Base-by-base conservation (phyloP, 345 rosid genomes). In the Salix koriyanagi region DNA sequence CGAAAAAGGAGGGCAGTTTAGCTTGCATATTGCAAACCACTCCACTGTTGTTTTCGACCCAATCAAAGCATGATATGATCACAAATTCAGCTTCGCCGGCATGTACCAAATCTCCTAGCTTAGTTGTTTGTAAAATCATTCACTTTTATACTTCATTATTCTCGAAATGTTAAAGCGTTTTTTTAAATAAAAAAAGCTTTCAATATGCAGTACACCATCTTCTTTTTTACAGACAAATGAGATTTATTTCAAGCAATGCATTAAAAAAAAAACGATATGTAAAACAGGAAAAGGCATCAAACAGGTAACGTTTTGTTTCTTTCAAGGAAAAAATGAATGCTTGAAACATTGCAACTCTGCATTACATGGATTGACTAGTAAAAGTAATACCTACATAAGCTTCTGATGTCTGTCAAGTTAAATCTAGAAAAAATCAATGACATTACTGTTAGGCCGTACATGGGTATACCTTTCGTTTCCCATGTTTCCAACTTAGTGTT, bases 1-100 rank as follows among this genome's bases (percentile, higher is more conserved):
- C 28, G 91, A 86, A 65, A 91, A 88, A 60, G 94, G 91, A 67
- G 94, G 94, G 21, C 94, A 89, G 73, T 89, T 91, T 84, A 89
- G 91, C 75, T 72, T 89, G 82, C 91, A 89, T 67, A 88, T 89
- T 9, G 89, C 89, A 26, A 81, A 82, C 48, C 91, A 89, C 76
- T 91, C 94, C 8, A 84, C 88, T 0, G 88, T 91, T 41, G 91
- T 81, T 7, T 87, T 89, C 68, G 9, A 81, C 36, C 91, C 86
- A 5, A 58, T 58, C 62, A 58, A 58, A 58, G 28, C 62, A 58
- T 58, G 62, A 58, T 8, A 11, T 58, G 26, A n/a, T 56, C 13
- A n/a, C 62, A 56, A n/a, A 23, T n/a, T 56, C 26, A 0, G 25
- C 62, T 56, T 56, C 12, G 4, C 1, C 4, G 14, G 13, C 64